phyloP scores from a whole-genome alignment of 805 yeast genomes.

The Candida mattraensis region DNA sequence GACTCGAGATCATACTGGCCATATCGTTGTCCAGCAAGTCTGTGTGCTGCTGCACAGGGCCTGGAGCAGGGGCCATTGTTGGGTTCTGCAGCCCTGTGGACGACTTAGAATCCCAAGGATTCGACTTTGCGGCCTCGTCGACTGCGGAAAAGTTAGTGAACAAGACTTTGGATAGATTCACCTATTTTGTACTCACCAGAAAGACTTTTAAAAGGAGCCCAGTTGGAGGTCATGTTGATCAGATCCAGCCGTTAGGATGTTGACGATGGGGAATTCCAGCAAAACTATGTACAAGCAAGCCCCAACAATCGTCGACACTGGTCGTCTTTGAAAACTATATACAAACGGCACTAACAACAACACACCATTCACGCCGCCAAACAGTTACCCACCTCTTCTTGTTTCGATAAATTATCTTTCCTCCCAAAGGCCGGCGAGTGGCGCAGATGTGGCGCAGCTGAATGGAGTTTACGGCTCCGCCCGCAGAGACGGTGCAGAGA shows the following conservation, averaged over 20 bases:
- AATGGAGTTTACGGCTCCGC: no score
- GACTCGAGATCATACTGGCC: conserved; percentile 34
- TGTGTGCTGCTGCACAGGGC: conserved; percentile 23
- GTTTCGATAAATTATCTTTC: no score
- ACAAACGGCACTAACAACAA: conserved; percentile 8
- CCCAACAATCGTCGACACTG: conserved; percentile 12
- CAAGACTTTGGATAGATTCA: no score
- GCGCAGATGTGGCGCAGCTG: no score
- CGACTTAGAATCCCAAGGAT: conserved; percentile 31
- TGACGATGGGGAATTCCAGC: conserved; percentile 8
- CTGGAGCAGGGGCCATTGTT: conserved; percentile 15
- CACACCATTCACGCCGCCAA: no score
- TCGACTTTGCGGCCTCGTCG: conserved; percentile 28
- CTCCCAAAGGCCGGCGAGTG: no score
- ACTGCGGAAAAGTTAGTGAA: conserved; percentile 18
- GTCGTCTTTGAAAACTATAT: conserved; percentile 11
- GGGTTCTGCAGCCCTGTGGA: no score
- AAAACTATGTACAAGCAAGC: conserved; percentile 13
- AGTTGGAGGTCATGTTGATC: conserved; percentile 25
- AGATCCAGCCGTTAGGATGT: no score
- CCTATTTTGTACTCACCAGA: conserved; percentile 24
- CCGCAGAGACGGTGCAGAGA: no score
- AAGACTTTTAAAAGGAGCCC: conserved; percentile 25
- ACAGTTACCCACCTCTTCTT: no score
- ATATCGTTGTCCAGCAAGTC: conserved; percentile 29